Evolutionary conservation across 176 grass and related monocot species (phyloP).

Genomic region (Rhynchospora tenuis): DNA sequence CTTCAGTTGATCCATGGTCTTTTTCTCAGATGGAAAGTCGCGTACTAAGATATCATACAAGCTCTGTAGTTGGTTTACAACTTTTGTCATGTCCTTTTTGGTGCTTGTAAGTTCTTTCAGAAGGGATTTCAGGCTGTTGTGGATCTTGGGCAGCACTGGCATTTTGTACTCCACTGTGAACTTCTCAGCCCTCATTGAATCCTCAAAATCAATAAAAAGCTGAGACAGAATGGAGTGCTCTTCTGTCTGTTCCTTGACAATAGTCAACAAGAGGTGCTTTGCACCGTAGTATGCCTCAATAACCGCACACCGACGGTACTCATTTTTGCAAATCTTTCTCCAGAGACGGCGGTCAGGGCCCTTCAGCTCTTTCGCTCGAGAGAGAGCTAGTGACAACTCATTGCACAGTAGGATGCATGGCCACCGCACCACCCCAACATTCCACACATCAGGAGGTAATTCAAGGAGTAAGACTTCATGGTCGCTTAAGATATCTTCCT

Average conservation of each 20-base stretch:
- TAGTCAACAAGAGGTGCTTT: slow-evolving; percentile 63
- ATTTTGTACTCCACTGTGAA: slow-evolving; percentile 81
- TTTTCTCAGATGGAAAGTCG: slow-evolving; percentile 75
- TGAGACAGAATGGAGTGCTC: slow-evolving; percentile 57
- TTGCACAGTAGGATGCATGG: slow-evolving; percentile 92
- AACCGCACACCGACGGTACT: slow-evolving; percentile 77
- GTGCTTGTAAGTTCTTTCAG: slow-evolving; percentile 44
- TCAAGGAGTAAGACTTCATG: slow-evolving; percentile 71
- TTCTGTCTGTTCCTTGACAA: slow-evolving; percentile 59
- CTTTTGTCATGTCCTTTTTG: slow-evolving; percentile 62
- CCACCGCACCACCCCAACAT: slow-evolving; percentile 87
- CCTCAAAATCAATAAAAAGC: slow-evolving; percentile 64
- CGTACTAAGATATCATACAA: slow-evolving; percentile 75
- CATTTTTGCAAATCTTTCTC: slow-evolving; percentile 87
- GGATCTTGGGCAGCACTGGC: slow-evolving; percentile 42
- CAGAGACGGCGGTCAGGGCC: slow-evolving; percentile 63
- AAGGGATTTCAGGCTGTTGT: slow-evolving; percentile 50
- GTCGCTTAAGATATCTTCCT: slow-evolving; percentile 92
- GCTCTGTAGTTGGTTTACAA: slow-evolving; percentile 75
- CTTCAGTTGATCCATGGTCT: slow-evolving; percentile 71
- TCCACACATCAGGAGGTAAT: slow-evolving; percentile 70
- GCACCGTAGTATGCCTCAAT: slow-evolving; percentile 87
- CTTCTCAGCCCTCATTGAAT: slow-evolving; percentile 47
- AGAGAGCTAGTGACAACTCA: slow-evolving; percentile 75
- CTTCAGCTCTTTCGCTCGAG: slow-evolving; percentile 61